These are phyloP conservation scores for Colletotrichum phormii DNA, from an alignment of 2,329 filamentous ascomycete genomes.

Conservation along the genomic window DNA sequence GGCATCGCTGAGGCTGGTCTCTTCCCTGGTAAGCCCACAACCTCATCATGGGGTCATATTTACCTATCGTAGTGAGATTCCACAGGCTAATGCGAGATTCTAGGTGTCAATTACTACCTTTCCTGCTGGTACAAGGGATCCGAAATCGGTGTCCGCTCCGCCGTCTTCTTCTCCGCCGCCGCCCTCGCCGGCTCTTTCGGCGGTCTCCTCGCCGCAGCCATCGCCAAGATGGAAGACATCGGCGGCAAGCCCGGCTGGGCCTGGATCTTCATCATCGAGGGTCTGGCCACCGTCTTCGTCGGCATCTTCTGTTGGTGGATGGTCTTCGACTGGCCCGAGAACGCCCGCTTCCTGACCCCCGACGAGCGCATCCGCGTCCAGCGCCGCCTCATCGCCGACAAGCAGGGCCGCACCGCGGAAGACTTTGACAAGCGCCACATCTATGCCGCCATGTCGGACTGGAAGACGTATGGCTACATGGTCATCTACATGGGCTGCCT, in stretches of 20 bases:
- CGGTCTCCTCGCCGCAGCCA: slow-evolving; percentile 76
- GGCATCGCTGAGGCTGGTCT: slow-evolving; percentile 76
- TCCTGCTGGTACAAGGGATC: slow-evolving; percentile 83
- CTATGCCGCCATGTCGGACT: slow-evolving; percentile 77
- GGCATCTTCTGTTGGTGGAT: slow-evolving; percentile 76
- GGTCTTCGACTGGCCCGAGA: slow-evolving; percentile 83
- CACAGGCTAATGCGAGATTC: neutral
- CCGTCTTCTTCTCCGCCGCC: slow-evolving; percentile 84
- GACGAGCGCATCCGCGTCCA: slow-evolving; percentile 76
- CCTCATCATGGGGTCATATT: too few species aligned
- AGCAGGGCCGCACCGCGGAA: slow-evolving; percentile 78
- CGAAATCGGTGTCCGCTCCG: slow-evolving; percentile 79
- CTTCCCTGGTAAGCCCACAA: slow-evolving; percentile 61
- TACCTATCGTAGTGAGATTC: neutral
- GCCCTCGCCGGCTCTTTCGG: slow-evolving; percentile 81
- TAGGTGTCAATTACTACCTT: slow-evolving; percentile 73
- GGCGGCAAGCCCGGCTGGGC: slow-evolving; percentile 65
- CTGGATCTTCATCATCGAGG: slow-evolving; percentile 76
- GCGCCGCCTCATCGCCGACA: slow-evolving; percentile 73
- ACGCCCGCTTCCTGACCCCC: slow-evolving; percentile 75
- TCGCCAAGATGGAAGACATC: slow-evolving; percentile 73
- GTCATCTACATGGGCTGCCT: slow-evolving; percentile 60
- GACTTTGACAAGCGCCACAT: slow-evolving; percentile 78
- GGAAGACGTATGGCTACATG: slow-evolving; percentile 74
- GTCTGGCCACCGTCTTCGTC: slow-evolving; percentile 73